Evolutionary conservation across 2,329 filamentous ascomycete species (phyloP), one percentile per base, ranked within the genome.

Genomic region (Clarireedia paspali): DNA sequence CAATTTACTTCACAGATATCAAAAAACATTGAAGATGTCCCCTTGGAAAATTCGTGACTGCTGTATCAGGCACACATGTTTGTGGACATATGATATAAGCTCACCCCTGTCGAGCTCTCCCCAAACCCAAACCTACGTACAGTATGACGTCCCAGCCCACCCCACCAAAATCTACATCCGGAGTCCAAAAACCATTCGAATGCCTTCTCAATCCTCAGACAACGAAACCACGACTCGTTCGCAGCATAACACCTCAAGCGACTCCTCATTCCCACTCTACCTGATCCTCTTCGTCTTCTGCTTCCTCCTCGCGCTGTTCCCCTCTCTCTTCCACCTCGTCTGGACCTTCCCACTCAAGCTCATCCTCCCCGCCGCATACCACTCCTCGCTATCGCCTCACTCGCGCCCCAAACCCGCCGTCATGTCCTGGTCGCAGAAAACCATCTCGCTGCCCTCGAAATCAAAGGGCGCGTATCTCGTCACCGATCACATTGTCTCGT

Each of bases 381-480:
- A 10, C 26, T 47, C 40, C 27, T 56, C 55, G 40, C 77, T 83
- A 60, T 95, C 51, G 34, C 34, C 57, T 48, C 47, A 59, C 57
- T 45, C 56, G 60, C 47, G 59, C 39, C 42, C 38, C 45, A 27
- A 54, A 51, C 47, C 61, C 39, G 55, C 62, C 58, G 71, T 67
- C 57, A 84, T 84, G 81, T 78, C 83, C 60, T 95, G 89, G 89
- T 83, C 80, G 65, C 92, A 96, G 74, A 96, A 94, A 72, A 81
- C 85, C 50, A 84, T 97, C 73, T 82, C 84, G 1, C 84, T 97
- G 14, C 89, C 90, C 50, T 69, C 88, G 20, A 81, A 83, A 68
- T 82, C 84, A 46, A 85, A 91, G 59, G 94, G 94, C 70, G 89
- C 84, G 53, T 96, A 96, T 75, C 87, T 97, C 58, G 80, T 97